Percentiles rank a stretch among this genome's conserved stretches.
phyloP scores from a whole-genome alignment of 176 grass and related monocot species.

The Rhipidocladum racemiflorum region DNA sequence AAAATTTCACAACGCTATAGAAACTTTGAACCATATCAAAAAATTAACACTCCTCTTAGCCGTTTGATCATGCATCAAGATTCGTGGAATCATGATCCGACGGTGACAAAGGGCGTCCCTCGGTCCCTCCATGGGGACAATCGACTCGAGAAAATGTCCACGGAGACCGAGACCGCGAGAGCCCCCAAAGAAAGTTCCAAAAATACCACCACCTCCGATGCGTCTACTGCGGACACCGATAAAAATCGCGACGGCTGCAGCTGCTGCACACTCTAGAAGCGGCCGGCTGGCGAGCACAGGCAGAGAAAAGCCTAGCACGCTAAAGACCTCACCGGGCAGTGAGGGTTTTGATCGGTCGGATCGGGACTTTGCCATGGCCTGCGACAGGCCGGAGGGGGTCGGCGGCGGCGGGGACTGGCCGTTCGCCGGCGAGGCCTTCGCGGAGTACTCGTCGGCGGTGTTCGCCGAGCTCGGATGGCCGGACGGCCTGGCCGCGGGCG shows the following conservation, averaged over 20 bases:
- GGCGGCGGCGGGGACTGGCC: slow-evolving; percentile 42
- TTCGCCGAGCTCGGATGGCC: slow-evolving; percentile 42
- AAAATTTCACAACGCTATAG: too few relatives aligned
- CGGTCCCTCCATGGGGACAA: too few relatives aligned
- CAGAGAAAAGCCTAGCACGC: neutral
- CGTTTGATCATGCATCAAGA: too few relatives aligned
- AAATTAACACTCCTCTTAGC: too few relatives aligned
- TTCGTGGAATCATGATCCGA: too few relatives aligned
- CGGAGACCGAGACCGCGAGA: neutral
- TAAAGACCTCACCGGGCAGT: neutral
- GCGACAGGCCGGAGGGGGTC: slow-evolving; percentile 16
- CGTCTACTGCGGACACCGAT: slow-evolving; percentile 45
- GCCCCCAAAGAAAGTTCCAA: slow-evolving; percentile 20
- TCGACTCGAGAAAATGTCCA: neutral
- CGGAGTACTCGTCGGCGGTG: slow-evolving; percentile 51
- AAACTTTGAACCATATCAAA: too few relatives aligned
- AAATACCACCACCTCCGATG: slow-evolving; percentile 30
- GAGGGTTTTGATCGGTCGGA: neutral
- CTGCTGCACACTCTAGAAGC: neutral
- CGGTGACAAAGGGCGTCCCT: too few relatives aligned
- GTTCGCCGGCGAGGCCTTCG: slow-evolving; percentile 42
- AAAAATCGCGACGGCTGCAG: slow-evolving; percentile 15
- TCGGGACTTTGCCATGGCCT: slow-evolving; percentile 23
- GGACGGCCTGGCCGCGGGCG: slow-evolving; percentile 11
- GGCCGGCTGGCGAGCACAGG: neutral